These are phyloP conservation scores for Ustilago nuda DNA, from an alignment of 1,284 basidiomycete species.

Conservation along the genomic window DNA sequence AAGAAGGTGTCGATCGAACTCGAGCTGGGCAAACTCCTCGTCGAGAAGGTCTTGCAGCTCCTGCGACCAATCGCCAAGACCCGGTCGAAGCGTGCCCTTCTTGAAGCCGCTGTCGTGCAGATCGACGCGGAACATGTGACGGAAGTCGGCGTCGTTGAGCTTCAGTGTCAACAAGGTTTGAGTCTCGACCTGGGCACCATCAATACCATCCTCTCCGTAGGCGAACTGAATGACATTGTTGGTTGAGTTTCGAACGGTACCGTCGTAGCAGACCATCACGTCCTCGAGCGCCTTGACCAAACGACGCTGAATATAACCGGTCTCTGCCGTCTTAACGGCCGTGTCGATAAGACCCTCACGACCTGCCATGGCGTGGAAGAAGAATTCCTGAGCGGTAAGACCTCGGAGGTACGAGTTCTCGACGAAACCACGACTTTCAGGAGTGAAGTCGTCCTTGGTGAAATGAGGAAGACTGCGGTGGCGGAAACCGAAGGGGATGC, in stretches of 20 bases:
- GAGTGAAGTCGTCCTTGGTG: constrained; percentile 98
- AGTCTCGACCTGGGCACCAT: constrained; percentile 95
- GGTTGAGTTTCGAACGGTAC: constrained; percentile 92
- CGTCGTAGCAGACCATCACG: constrained; percentile 96
- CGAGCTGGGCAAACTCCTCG: constrained; percentile 83
- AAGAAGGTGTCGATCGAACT: constrained; percentile 80
- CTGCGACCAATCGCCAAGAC: constrained; percentile 89
- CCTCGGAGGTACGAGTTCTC: constrained; percentile 99
- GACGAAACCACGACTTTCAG: constrained; percentile 97
- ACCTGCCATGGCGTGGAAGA: constrained; percentile 99
- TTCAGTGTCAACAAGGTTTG: constrained; percentile 91
- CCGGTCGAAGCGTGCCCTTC: constrained; percentile 84
- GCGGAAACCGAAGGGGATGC: constrained; percentile 97
- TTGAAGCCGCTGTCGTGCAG: constrained; percentile 74
- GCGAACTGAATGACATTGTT: constrained; percentile 86
- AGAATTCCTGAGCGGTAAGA: constrained; percentile 97
- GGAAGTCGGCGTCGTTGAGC: constrained; percentile 85
- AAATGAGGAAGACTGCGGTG: constrained; percentile 97
- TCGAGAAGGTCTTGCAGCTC: constrained; percentile 87
- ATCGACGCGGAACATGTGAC: constrained; percentile 90
- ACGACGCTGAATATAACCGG: constrained; percentile 97
- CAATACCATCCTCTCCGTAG: constrained; percentile 99
- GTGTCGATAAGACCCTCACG: constrained; percentile 99
- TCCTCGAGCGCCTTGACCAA: constrained; percentile 98
- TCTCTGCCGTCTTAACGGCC: constrained; percentile 99